Base-by-base conservation (phyloP, 108 stramenopile species). In the Skeletonema marinoi region DNA sequence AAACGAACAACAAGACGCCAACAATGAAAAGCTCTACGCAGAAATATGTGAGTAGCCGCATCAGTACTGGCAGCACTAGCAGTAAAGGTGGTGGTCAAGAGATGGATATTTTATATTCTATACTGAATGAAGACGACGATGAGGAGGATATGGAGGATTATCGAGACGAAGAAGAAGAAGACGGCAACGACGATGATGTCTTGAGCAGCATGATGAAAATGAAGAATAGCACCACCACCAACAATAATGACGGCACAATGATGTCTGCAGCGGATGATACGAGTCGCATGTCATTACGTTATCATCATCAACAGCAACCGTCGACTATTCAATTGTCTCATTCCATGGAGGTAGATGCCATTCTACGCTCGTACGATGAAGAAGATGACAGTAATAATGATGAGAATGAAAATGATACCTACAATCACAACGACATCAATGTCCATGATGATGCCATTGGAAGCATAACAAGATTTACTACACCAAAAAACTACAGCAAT, bases 1-100 rank as follows among this genome's bases (percentile, higher is more conserved):
- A 77, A 84, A 68, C 89, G 88, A 63, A 87, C 77, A 85, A 85
- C 86, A 62, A 25, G 25, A 0, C 25, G 25, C 25, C 19, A 70
- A 92, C 68, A 88, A 94, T 72, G 82, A 82, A 73, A 89, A 90
- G 74, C 66, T 92, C 38, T 77, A 78, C 36, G 90, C 90, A 67
- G 85, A 85, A 56, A 88, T 41, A 41, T 41, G 17, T 10, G 1
- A 50, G 48, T 14, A n/a, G 17, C n/a, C n/a, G 19, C 17, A 19
- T 16, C 19, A 5, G 50, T 19, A 19, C 3, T 4, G 4, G n/a
- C n/a, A 7, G 17, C 17, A 7, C n/a, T 19, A 7, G 50, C 4
- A 51, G 19, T 19, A 19, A 17, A 51, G 19, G 19, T n/a, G 19
- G 19, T n/a, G 50, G 50, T 0, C n/a, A 5, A 19, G 50, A 51